Base-by-base conservation (phyloP, 1,284 basidiomycete species). In the Volvariella volvacea region DNA sequence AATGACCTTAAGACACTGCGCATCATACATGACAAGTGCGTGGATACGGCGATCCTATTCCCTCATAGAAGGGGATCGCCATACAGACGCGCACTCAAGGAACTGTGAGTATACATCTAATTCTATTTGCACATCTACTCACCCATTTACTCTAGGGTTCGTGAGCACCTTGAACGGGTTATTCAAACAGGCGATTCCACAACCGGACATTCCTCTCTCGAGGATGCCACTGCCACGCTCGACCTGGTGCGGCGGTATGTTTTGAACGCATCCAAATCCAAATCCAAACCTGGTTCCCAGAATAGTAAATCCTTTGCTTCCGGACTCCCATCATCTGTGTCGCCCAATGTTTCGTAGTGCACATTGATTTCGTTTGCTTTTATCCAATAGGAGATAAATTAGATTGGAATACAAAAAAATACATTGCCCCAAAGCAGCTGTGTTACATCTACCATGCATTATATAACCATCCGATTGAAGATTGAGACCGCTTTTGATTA, bases 1-100 rank as follows among this genome's bases (percentile, higher is more conserved):
- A 96, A 96, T 58, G 93, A 96, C 59, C 66, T 96, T 50, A 86
- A 84, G 58, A 85, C 92, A 4, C 65, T 96, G 50, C 74, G 92
- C 14, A 82, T 96, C 55, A 67, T 96, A 1, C 93, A 96, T 58
- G 68, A 76, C 45, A 76, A 71, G 48, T 83, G 90, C 47, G 75
- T 96, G 15, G 92, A 96, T 56, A 95, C 92, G 0, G 85, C 80
- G 0, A 68, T 85, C 10, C 67, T 96, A 15, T 93, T 92, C 56
- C 89, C 88, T 12, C 92, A 95, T 59, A 68, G 73, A 2, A 75
- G 78, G 33, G 92, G 92, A 2, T 69, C 72, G 2, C 92, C 92
- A 0, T 93, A 80, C 58, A 72, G 89, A 21, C 73, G 85, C 36
- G 82, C 91, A 1, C 65, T 95, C 16, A 74, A 81, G 53, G 82